phyloP scores from a whole-genome alignment of 169 alveolate genomes.

The Cyclospora cayetanensis region DNA sequence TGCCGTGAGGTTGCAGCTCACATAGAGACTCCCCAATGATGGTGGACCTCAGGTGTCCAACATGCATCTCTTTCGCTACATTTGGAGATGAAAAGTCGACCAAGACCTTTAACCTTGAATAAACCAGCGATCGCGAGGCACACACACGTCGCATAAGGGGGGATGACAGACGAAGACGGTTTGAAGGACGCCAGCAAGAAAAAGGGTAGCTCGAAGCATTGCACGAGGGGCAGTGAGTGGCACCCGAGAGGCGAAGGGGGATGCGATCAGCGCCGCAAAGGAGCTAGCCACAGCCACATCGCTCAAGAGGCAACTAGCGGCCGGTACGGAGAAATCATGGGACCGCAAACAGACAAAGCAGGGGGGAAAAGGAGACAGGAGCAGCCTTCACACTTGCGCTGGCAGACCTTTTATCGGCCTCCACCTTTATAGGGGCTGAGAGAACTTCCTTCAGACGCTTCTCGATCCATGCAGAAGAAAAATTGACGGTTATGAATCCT shows the following conservation, averaged over 20 bases:
- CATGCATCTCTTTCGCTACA: conserved; percentile 99
- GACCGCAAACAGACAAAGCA: too few species aligned
- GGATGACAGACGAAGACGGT: too few species aligned
- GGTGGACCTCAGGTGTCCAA: conserved; percentile 99
- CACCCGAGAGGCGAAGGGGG: too few species aligned
- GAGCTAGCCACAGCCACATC: too few species aligned
- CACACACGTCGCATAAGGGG: too few species aligned
- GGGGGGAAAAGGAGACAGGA: background rate
- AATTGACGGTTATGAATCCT: background rate
- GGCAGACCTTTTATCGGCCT: background rate
- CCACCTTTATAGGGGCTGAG: background rate
- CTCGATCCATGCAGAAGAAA: background rate
- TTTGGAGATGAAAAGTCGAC: conserved; percentile 99
- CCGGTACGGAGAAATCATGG: too few species aligned
- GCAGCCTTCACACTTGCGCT: background rate
- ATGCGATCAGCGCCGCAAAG: too few species aligned
- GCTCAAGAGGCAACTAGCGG: too few species aligned
- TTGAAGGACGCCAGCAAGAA: too few species aligned
- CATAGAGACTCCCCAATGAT: conserved; percentile 95
- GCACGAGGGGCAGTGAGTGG: too few species aligned
- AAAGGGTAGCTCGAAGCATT: too few species aligned
- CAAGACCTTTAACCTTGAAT: conserved; percentile 79
- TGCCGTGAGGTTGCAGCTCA: background rate
- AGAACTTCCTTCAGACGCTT: background rate
- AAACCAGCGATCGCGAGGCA: background rate